These are phyloP conservation scores for Melaleuca quinquenervia DNA, from an alignment of 345 rosid species.

Conservation along the genomic window DNA sequence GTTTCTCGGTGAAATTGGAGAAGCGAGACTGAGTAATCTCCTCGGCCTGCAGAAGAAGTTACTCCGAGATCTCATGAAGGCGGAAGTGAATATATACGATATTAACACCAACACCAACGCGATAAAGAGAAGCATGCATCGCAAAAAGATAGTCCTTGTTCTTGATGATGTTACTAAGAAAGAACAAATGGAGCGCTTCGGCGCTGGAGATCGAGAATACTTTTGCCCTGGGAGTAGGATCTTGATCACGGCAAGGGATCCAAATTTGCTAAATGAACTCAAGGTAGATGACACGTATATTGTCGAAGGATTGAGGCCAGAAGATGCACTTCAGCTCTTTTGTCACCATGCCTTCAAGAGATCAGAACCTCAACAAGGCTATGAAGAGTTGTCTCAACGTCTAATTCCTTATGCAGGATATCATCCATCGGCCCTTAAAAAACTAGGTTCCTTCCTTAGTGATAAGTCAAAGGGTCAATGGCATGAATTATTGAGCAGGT, in stretches of 20 bases:
- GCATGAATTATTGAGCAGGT: too few relatives aligned
- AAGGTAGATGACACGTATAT: not conserved
- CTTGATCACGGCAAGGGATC: not conserved
- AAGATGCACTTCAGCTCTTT: not conserved
- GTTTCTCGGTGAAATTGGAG: not conserved
- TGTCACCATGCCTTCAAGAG: not conserved
- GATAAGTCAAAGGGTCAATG: too few relatives aligned
- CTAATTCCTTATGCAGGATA: not conserved
- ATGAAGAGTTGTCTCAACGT: not conserved
- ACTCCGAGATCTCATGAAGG: not conserved
- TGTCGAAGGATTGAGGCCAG: not conserved
- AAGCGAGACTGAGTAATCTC: not conserved
- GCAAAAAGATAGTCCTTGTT: not conserved
- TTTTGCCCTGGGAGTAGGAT: not conserved
- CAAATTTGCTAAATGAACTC: not conserved
- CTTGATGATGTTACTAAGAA: not conserved
- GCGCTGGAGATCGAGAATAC: not conserved
- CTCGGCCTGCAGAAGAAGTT: not conserved
- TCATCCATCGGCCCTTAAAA: too few relatives aligned
- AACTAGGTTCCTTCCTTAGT: too few relatives aligned
- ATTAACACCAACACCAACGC: not conserved
- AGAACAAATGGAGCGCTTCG: not conserved
- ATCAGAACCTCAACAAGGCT: not conserved
- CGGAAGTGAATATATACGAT: not conserved
- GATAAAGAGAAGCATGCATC: not conserved